Percentiles rank a stretch among this genome's conserved stretches.
Conservation (phyloP, 2,329 filamentous ascomycete species). For the Aspergillus tanneri region DNA sequence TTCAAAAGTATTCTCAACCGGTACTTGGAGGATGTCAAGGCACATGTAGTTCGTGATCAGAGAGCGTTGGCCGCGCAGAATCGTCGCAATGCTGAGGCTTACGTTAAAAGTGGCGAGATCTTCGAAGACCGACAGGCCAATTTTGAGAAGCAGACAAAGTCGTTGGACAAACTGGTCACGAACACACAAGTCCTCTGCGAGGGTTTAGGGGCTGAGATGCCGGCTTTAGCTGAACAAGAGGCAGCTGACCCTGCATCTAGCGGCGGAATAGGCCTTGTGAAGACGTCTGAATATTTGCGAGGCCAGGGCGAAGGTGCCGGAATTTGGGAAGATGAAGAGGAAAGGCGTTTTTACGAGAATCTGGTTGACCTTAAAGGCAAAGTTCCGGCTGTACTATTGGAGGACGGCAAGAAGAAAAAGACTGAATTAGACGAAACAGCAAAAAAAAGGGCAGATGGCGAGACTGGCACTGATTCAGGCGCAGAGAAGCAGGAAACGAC, state of each 20-base stretch:
- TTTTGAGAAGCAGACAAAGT: conserved; percentile 90
- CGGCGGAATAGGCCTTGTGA: conserved; percentile 86
- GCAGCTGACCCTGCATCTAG: conserved; percentile 64
- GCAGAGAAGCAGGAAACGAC: conserved; percentile 37
- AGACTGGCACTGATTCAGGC: conserved; percentile 46
- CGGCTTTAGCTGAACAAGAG: conserved; percentile 82
- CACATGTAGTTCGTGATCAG: conserved; percentile 85
- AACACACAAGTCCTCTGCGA: conserved; percentile 93
- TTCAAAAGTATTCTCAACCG: conserved; percentile 82
- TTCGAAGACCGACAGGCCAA: conserved; percentile 96
- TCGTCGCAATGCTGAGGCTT: conserved; percentile 93
- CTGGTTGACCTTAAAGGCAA: conserved; percentile 92
- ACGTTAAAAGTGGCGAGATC: conserved; percentile 96
- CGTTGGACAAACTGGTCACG: conserved; percentile 82
- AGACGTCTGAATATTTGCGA: conserved; percentile 87
- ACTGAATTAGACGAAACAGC: conserved; percentile 75
- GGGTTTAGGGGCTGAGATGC: conserved; percentile 86
- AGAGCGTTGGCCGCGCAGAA: conserved; percentile 83
- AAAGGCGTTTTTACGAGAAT: conserved; percentile 97
- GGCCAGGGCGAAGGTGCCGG: conserved; percentile 87
- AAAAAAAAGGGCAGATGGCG: conserved; percentile 67
- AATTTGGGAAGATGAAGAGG: conserved; percentile 98
- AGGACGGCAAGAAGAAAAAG: conserved; percentile 95
- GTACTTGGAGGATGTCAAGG: conserved; percentile 91
- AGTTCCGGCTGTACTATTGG: conserved; percentile 87